These are phyloP conservation scores for Cicer judaicum DNA, from an alignment of 306 rosid genomes.

Conservation along the genomic window DNA sequence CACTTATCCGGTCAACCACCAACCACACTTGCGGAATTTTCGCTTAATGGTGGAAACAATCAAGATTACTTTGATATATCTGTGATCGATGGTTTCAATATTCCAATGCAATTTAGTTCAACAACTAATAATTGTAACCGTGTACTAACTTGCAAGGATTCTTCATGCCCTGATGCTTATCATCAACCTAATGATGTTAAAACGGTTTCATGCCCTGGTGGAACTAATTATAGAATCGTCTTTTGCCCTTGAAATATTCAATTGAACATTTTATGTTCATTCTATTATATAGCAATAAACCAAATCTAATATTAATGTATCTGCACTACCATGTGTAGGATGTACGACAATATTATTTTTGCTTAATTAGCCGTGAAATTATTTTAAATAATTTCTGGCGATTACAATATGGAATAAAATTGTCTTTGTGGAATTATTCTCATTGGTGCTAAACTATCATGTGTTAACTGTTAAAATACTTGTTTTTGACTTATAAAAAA, in stretches of 20 bases:
- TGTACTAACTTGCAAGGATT: background rate
- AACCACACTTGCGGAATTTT: background rate
- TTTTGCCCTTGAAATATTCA: slow-evolving; percentile 6
- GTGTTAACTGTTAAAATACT: too few species aligned
- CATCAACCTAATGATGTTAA: background rate
- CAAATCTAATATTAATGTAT: too few species aligned
- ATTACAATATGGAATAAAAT: too few species aligned
- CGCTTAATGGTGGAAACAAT: slow-evolving; percentile 5
- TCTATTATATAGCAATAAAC: background rate
- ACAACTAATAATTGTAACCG: background rate
- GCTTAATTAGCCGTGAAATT: too few species aligned
- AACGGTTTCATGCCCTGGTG: background rate
- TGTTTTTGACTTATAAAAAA: too few species aligned
- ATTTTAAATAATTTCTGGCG: too few species aligned
- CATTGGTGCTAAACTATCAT: too few species aligned
- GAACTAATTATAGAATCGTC: slow-evolving; percentile 5
- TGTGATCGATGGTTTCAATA: slow-evolving; percentile 18
- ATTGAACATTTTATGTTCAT: background rate
- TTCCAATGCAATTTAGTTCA: slow-evolving; percentile 22
- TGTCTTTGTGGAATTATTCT: too few species aligned
- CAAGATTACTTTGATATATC: background rate
- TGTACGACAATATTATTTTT: too few species aligned
- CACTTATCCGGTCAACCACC: background rate
- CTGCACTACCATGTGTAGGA: too few species aligned
- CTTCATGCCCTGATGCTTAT: slow-evolving; percentile 19